Conservation (phyloP, 495 filamentous ascomycete genomes). For the Neurospora sp. region DNA sequence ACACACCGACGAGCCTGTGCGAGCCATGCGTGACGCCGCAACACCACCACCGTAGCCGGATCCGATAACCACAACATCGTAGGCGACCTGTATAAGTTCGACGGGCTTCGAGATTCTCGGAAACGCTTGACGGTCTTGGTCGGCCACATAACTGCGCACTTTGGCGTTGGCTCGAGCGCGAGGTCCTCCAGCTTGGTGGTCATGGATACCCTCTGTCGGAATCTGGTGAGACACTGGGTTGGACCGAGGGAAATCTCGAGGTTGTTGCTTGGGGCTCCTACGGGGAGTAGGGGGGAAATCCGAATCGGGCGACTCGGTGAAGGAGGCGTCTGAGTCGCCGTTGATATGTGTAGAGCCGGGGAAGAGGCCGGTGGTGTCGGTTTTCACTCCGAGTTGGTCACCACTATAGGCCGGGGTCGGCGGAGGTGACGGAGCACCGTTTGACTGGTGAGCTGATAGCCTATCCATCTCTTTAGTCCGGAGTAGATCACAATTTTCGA, state of each 20-base stretch:
- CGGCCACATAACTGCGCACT: conserved; percentile 33
- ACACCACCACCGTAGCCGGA: conserved; percentile 61
- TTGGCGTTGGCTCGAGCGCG: conserved; percentile 26
- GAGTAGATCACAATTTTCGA: background rate
- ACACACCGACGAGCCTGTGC: conserved; percentile 50
- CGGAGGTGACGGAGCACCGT: conserved; percentile 18
- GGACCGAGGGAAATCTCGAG: background rate
- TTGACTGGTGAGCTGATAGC: background rate
- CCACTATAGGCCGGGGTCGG: conserved; percentile 12
- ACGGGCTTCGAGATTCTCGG: conserved; percentile 49
- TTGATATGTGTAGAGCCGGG: background rate
- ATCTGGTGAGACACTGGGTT: conserved; percentile 4
- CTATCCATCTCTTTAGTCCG: background rate
- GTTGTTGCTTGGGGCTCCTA: conserved; percentile 1
- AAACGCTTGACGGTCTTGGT: conserved; percentile 26
- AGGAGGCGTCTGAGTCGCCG: background rate
- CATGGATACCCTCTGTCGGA: conserved; percentile 10
- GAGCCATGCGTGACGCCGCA: conserved; percentile 54
- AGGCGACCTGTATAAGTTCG: conserved; percentile 44
- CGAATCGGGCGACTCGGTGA: conserved; percentile 6
- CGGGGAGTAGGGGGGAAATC: background rate
- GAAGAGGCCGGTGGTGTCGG: conserved; percentile 5
- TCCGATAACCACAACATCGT: conserved; percentile 57
- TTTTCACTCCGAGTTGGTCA: background rate
- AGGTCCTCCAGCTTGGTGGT: conserved; percentile 21